Base-by-base conservation (phyloP, 2,329 filamentous ascomycete genomes). In the Periconia sp. region DNA sequence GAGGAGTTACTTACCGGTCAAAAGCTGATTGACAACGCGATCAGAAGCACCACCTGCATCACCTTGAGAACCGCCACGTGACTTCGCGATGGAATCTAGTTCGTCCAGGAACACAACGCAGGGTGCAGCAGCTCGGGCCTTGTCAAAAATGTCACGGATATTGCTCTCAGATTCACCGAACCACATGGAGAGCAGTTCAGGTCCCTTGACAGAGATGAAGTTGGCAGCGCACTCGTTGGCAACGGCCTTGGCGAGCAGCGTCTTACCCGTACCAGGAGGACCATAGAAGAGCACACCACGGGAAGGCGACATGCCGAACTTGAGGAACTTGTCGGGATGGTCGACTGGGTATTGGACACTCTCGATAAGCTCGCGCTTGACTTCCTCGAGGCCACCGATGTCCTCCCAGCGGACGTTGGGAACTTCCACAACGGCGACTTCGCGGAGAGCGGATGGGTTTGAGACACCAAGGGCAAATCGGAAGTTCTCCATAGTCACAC, bases 401-500 rank as follows among this genome's bases (percentile, higher is more conserved):
- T 99, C 94, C 79, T 99, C 94, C 94, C 94, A 99, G 78, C 93
- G 92, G 64, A 97, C 92, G 76, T 99, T 99, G 80, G 94, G 94
- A 69, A 97, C 93, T 79, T 99, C 95, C 77, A 99, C 95, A 64
- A 99, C 94, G 50, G 94, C 94, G 70, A 99, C 94, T 79, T 99
- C 94, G 77, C 94, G 94, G 52, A 99, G 91, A 63, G 94, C 94
- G 61, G 94, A 97, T 68, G 94, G 94, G 85, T 99, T 99, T 77
- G 92, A 97, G 56, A 97, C 92, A 69, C 94, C 94, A 47, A 99
- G 89, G 56, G 94, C 93, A 70, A 96, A 99, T 68, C 92, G 90
- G 91, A 99, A 99, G 85, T 99, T 99, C 78, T 99, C 94, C 91
- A 97, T 97, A 58, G 94, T 99, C 46, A 99, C 94, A 75, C 94